Base-by-base conservation (phyloP, 805 yeast species). In the Hanseniaspora valbyensis region DNA sequence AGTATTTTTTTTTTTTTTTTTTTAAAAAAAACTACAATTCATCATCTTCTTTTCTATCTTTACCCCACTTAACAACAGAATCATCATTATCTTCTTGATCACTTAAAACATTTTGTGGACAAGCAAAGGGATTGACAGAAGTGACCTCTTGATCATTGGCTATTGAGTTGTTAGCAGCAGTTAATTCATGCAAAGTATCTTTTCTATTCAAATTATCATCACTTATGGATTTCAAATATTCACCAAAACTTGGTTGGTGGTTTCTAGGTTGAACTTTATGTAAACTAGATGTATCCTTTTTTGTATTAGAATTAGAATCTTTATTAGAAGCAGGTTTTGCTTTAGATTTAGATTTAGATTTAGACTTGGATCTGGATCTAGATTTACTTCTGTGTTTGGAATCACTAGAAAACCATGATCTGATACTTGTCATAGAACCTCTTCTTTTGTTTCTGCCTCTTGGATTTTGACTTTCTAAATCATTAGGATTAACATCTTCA, bases 401-500 rank as follows among this genome's bases (percentile, higher is more conserved):
- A 8, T 40, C 44, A 30, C 44, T 24, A 18, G 51, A 48, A 36
- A 48, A 48, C 51, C 51, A 48, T 3, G 51, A 48, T 21, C 26
- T 48, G 3, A 48, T 48, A 16, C 44, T 40, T 14, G 51, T 33
- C 44, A 48, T 40, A 14, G 51, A 48, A 21, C 51, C 40, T 24
- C 51, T 39, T 48, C 51, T 48, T 19, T 48, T 39, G n/a, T 32
- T 33, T 40, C 51, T 48, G 9, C 51, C 51, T 48, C 51, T 48
- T 9, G 25, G n/a, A 3, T 34, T 10, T 40, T 48, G 51, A n/a
- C 41, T 28, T 32, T 48, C 51, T 21, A 48, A 39, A 19, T 48
- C 51, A 14, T 26, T 12, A 4, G 33, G 14, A 9, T 40, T 41
- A 18, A 19, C 25, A 48, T 21, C 29, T 7, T 14, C 24, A 39